Evolutionary conservation across 2,329 filamentous ascomycete species (phyloP).

Genomic region (Colletotrichum nymphaeae): DNA sequence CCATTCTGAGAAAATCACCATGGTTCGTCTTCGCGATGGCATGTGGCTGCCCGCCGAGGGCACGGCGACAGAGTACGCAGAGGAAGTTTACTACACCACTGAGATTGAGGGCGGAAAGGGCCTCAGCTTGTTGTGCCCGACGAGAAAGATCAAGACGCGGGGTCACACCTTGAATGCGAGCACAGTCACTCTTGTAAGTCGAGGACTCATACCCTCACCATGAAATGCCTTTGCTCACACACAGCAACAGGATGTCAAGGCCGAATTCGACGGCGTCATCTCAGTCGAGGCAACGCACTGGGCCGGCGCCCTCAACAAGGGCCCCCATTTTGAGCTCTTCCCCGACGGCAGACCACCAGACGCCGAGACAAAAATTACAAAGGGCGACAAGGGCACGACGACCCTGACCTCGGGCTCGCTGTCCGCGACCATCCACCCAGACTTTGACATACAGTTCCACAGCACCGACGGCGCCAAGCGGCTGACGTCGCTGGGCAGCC

Average conservation of each 20-base stretch:
- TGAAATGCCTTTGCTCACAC: slow-evolving; percentile 2
- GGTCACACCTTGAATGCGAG: slow-evolving; percentile 67
- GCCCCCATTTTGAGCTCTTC: slow-evolving; percentile 53
- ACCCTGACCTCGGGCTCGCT: slow-evolving; percentile 50
- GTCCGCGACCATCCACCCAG: slow-evolving; percentile 48
- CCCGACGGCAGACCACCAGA: slow-evolving; percentile 47
- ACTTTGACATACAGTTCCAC: slow-evolving; percentile 53
- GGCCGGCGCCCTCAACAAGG: slow-evolving; percentile 49
- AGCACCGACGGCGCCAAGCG: slow-evolving; percentile 48
- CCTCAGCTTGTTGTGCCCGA: slow-evolving; percentile 67
- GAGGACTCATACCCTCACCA: not conserved
- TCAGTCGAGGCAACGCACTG: slow-evolving; percentile 54
- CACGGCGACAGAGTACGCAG: slow-evolving; percentile 72
- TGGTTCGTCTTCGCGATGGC: slow-evolving; percentile 50
- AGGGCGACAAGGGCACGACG: slow-evolving; percentile 48
- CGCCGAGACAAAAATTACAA: slow-evolving; percentile 42
- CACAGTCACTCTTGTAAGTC: slow-evolving; percentile 56
- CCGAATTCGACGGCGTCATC: slow-evolving; percentile 53
- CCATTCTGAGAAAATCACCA: slow-evolving; percentile 20
- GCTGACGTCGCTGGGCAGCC: slow-evolving; percentile 51
- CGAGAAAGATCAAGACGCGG: slow-evolving; percentile 61
- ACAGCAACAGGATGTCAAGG: slow-evolving; percentile 43
- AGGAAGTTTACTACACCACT: slow-evolving; percentile 67
- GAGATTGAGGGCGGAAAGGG: slow-evolving; percentile 57
- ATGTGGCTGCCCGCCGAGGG: slow-evolving; percentile 74